phyloP scores from a whole-genome alignment of 2,329 filamentous ascomycete genomes.

The Corniculantispora saksenae region DNA sequence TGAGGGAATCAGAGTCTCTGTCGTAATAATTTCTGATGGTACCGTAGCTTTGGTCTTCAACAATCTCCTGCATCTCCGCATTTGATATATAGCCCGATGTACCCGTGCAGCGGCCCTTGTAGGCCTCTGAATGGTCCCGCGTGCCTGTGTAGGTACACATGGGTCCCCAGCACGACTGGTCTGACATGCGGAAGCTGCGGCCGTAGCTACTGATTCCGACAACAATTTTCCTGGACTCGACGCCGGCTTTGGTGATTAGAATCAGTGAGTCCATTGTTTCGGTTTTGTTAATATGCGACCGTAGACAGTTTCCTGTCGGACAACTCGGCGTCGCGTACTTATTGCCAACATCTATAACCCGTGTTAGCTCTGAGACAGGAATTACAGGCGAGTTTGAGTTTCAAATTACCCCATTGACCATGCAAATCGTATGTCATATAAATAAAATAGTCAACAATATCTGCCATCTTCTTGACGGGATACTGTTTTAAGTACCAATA shows the following conservation, averaged over 20 bases:
- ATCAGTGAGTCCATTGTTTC: slow-evolving; percentile 35
- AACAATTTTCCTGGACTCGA: slow-evolving; percentile 27
- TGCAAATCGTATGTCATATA: slow-evolving; percentile 38
- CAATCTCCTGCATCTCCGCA: slow-evolving; percentile 30
- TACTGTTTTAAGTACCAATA: slow-evolving; percentile 42
- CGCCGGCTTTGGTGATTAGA: slow-evolving; percentile 25
- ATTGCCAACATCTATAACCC: slow-evolving; percentile 28
- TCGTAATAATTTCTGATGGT: slow-evolving; percentile 14
- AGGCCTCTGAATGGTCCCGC: slow-evolving; percentile 23
- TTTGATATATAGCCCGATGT: slow-evolving; percentile 33
- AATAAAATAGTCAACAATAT: slow-evolving; percentile 33
- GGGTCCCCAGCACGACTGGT: slow-evolving; percentile 24
- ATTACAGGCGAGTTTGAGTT: neutral
- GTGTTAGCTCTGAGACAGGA: neutral
- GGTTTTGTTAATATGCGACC: slow-evolving; percentile 38
- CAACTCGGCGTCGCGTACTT: slow-evolving; percentile 28
- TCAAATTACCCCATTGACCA: slow-evolving; percentile 30
- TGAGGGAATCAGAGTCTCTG: neutral
- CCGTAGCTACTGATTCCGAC: slow-evolving; percentile 36
- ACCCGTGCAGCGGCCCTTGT: slow-evolving; percentile 30
- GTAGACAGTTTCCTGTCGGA: slow-evolving; percentile 35
- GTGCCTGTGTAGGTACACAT: slow-evolving; percentile 27
- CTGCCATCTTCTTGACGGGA: slow-evolving; percentile 34
- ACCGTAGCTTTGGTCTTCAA: slow-evolving; percentile 25
- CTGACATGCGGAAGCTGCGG: slow-evolving; percentile 31